A percentile compares a stretch with the other conserved stretches of the same genome.
These are phyloP conservation scores for Mortierella hygrophila DNA, from an alignment of 192 early-diverging fungal species.

Conservation along the genomic window DNA sequence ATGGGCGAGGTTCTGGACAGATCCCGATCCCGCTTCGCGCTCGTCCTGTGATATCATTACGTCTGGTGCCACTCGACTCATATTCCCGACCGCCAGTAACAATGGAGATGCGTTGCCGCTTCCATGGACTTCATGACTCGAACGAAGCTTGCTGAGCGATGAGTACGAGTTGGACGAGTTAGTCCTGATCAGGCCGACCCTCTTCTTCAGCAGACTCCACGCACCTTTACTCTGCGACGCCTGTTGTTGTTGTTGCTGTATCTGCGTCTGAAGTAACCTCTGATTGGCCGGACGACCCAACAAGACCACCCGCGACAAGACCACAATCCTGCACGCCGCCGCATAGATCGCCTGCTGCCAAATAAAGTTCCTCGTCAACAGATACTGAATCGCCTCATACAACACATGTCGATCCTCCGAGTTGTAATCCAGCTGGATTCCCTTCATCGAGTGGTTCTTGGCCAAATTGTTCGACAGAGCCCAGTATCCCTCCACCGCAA, in stretches of 20 bases:
- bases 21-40: not conserved
- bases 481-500: constrained; percentile 55
- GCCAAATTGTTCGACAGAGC: constrained; percentile 40
- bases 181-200: not conserved
- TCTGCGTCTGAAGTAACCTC: constrained; percentile 3
- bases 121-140: not conserved
- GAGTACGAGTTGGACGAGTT: not conserved
- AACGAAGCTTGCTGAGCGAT: not conserved
- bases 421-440: constrained; percentile 61
- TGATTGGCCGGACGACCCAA: constrained; percentile 30
- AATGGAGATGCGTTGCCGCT: not conserved
- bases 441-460: constrained; percentile 57
- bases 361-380: constrained; percentile 57
- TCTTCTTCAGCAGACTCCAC: constrained; percentile 25
- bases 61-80: not conserved
- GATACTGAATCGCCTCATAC: constrained; percentile 56
- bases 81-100: not conserved
- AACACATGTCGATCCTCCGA: constrained; percentile 55
- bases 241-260: constrained; percentile 7
- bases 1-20: constrained; percentile 10
- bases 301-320: constrained; percentile 53
- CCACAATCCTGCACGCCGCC: constrained; percentile 48
- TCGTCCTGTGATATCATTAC: not conserved
- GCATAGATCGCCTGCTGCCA: constrained; percentile 52
- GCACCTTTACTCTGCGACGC: not conserved